phyloP scores from a whole-genome alignment of 768 basidiomycete genomes.

The Stropharia rugosoannulata region DNA sequence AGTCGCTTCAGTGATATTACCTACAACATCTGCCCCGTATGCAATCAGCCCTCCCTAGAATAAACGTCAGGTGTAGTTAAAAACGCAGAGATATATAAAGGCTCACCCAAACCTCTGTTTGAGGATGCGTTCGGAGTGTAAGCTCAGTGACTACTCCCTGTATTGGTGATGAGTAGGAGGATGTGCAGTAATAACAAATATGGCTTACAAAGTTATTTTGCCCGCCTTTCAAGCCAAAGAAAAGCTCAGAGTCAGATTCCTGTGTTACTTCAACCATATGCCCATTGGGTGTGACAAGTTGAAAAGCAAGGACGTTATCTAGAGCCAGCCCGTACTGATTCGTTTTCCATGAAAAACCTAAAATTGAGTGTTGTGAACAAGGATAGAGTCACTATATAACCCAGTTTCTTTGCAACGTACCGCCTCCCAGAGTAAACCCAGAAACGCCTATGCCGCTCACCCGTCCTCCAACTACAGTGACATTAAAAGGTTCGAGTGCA shows the following conservation, averaged over 20 bases:
- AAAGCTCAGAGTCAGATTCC: conserved; percentile 1
- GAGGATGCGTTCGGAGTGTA: conserved; percentile 42
- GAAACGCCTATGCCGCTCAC: no score
- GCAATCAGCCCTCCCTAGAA: conserved; percentile 4
- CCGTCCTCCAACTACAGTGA: no score
- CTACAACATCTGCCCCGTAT: neutral
- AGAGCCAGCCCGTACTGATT: neutral
- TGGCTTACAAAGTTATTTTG: neutral
- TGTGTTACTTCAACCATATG: neutral
- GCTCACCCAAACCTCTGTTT: conserved; percentile 27
- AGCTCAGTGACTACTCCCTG: conserved; percentile 49
- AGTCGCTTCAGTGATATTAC: neutral
- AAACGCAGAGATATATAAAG: neutral
- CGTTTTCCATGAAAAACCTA: no score
- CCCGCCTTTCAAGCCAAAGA: conserved; percentile 2
- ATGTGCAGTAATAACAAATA: no score
- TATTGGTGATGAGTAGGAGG: no score
- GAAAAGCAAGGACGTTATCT: neutral
- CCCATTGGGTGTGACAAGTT: conserved; percentile 5
- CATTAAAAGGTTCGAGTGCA: no score
- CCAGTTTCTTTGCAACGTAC: no score
- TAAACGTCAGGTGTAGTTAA: neutral
- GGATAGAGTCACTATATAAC: no score
- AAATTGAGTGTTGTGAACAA: no score
- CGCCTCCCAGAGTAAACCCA: no score